Conservation (phyloP, 139 green algal species). For the Eudorina sp. region DNA sequence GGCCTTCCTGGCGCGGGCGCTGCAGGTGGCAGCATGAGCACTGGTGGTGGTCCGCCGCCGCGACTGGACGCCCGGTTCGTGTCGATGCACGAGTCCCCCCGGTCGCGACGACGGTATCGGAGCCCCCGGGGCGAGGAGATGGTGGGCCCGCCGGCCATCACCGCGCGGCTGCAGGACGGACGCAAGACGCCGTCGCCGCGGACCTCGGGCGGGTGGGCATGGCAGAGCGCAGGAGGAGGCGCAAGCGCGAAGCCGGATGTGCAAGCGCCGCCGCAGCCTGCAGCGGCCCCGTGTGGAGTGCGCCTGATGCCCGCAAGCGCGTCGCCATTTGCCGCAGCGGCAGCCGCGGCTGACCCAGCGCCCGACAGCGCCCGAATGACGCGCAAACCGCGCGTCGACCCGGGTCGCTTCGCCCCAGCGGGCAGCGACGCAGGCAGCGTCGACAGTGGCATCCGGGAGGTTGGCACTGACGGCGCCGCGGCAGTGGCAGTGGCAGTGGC, state of each 20-base stretch:
- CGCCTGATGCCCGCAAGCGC: background rate
- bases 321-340: background rate
- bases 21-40: background rate
- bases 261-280: background rate
- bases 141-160: slow-evolving; percentile 40
- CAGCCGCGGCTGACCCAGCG: background rate
- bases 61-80: slow-evolving; percentile 17
- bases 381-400: background rate
- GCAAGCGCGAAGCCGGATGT: background rate
- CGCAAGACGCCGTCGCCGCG: slow-evolving; percentile 41
- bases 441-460: background rate
- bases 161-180: slow-evolving; percentile 24
- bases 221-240: background rate
- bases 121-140: slow-evolving; percentile 29
- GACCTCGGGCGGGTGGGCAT: background rate
- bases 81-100: slow-evolving; percentile 21
- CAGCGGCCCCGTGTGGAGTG: background rate
- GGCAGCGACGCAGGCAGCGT: background rate
- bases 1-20: background rate
- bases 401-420: background rate
- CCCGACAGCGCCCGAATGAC: background rate
- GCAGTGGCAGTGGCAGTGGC: background rate
- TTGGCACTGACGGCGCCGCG: background rate
- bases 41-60: background rate
- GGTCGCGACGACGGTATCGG: slow-evolving; percentile 37